phyloP scores from a whole-genome alignment of 2,329 filamentous ascomycete species.

The Bipolaris cookei region DNA sequence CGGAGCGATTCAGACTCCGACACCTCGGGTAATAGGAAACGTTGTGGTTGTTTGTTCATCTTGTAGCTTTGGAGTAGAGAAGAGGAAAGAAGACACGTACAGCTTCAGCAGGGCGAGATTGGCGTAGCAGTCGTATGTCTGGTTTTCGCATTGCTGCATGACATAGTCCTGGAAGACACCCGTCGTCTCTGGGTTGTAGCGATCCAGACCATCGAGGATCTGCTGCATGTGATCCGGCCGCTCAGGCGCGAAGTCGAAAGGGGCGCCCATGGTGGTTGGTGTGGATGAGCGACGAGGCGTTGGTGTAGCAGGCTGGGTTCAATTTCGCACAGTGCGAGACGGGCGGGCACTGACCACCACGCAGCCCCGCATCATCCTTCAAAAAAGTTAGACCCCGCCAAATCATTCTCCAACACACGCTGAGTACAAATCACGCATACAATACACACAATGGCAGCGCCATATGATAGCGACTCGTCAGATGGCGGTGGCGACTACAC shows the following conservation, averaged over 20 bases:
- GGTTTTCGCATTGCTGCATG: conserved; percentile 89
- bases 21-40: conserved; percentile 98
- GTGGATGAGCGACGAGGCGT: conserved; percentile 34
- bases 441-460: conserved; percentile 61
- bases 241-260: conserved; percentile 88
- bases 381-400: conserved; percentile 21
- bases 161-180: conserved; percentile 94
- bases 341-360: conserved; percentile 14
- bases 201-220: conserved; percentile 96
- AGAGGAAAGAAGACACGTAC: conserved; percentile 63
- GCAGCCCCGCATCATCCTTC: conserved; percentile 15
- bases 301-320: conserved; percentile 24
- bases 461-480: conserved; percentile 88
- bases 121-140: conserved; percentile 94
- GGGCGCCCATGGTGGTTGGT: conserved; percentile 54
- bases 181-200: conserved; percentile 98
- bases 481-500: conserved; percentile 70
- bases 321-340: conserved; percentile 29
- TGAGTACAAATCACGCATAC: neutral
- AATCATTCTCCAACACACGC: neutral
- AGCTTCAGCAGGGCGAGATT: conserved; percentile 96
- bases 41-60: conserved; percentile 79
- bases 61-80: conserved; percentile 49
- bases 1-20: conserved; percentile 63
- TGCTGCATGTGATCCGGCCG: conserved; percentile 88